Evolutionary conservation across 768 basidiomycete genomes (phyloP).

Genomic region (Phallus indusiatus): DNA sequence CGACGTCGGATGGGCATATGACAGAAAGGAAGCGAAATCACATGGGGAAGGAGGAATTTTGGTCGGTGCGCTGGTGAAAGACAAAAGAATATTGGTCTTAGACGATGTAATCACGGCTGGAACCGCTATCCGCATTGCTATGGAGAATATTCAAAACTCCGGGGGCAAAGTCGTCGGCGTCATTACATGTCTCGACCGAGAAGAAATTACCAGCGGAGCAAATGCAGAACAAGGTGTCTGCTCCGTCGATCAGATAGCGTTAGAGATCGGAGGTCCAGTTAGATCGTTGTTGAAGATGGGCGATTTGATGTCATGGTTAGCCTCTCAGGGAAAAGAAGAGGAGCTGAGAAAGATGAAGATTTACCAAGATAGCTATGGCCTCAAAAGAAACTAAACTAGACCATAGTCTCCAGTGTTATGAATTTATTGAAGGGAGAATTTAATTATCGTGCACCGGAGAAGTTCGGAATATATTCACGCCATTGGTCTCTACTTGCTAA

Average conservation of each 20-base stretch:
- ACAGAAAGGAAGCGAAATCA: slow-evolving; percentile 85
- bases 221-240: slow-evolving; percentile 71
- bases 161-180: slow-evolving; percentile 86
- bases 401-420: too few species aligned
- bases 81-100: slow-evolving; percentile 75
- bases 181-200: slow-evolving; percentile 75
- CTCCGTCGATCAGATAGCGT: slow-evolving; percentile 78
- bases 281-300: slow-evolving; percentile 75
- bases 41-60: slow-evolving; percentile 93
- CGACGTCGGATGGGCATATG: slow-evolving; percentile 78
- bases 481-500: not conserved
- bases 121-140: slow-evolving; percentile 78
- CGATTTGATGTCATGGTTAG: slow-evolving; percentile 78
- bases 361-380: slow-evolving; percentile 68
- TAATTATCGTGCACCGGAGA: too few species aligned
- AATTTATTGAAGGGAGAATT: too few species aligned
- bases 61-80: slow-evolving; percentile 78
- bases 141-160: slow-evolving; percentile 55
- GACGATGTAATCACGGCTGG: slow-evolving; percentile 97
- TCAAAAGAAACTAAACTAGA: slow-evolving; percentile 13
- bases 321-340: slow-evolving; percentile 52
- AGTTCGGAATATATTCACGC: too few species aligned
- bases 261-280: slow-evolving; percentile 61
- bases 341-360: slow-evolving; percentile 63
- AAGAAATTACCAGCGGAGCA: slow-evolving; percentile 64